These are phyloP conservation scores for Ophiostoma novo-ulmi DNA, from an alignment of 2,329 filamentous ascomycete genomes.

Conservation along the genomic window DNA sequence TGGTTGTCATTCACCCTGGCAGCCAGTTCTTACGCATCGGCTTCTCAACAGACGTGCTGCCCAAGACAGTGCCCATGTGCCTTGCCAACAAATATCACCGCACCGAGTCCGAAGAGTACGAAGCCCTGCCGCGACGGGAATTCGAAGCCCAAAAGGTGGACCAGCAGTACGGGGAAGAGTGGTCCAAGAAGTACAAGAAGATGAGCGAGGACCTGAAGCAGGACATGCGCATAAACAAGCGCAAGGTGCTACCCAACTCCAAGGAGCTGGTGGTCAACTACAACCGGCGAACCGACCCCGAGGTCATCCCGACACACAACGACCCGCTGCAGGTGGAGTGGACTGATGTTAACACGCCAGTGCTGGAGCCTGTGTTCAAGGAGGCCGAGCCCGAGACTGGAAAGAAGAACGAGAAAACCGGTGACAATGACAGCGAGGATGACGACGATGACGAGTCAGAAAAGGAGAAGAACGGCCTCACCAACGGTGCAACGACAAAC, in stretches of 20 bases:
- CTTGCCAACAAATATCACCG: constrained; percentile 73
- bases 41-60: constrained; percentile 89
- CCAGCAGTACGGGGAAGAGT: constrained; percentile 82
- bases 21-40: constrained; percentile 94
- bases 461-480: background rate
- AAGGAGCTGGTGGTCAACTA: constrained; percentile 94
- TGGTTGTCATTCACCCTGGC: constrained; percentile 90
- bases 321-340: constrained; percentile 91
- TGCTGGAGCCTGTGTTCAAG: background rate
- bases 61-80: constrained; percentile 90
- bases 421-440: constrained; percentile 12
- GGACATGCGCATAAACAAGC: constrained; percentile 89
- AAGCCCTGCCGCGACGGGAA: constrained; percentile 68
- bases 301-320: constrained; percentile 89
- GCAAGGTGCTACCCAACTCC: constrained; percentile 92
- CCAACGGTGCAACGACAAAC: background rate
- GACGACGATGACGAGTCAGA: background rate
- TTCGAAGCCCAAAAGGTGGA: constrained; percentile 60
- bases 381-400: background rate
- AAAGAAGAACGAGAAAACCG: constrained; percentile 34
- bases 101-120: constrained; percentile 78
- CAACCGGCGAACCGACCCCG: constrained; percentile 77
- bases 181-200: constrained; percentile 67
- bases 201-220: constrained; percentile 83
- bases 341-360: constrained; percentile 62